Base-by-base conservation (phyloP, 192 early-diverging fungal genomes). In the Dimargaris xerosporica region DNA sequence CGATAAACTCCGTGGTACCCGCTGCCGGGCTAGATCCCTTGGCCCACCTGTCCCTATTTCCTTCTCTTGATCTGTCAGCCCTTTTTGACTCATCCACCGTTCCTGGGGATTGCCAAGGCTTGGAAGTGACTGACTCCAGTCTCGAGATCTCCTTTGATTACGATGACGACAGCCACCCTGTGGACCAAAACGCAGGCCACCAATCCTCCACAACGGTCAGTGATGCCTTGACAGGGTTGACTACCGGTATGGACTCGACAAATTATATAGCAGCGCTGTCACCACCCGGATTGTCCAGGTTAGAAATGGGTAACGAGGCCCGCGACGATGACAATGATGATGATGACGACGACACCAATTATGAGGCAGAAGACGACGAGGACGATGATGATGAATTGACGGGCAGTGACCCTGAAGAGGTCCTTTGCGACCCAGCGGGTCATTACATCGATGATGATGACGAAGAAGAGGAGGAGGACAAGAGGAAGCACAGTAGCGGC, bases 281-380 rank as follows among this genome's bases (percentile, higher is more conserved):
- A 7, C 34, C 34, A 39, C 7, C 34, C 34, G 34, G 3, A 39
- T 39, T 39, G 34, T 7, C 34, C 34, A 39, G 3, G 34, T 2
- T 7, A 39, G 7, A 7, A 2, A 39, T 7, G 34, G 3, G 34
- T 39, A 39, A 39, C 34, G 54, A 21, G 26, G 13, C 29, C 16
- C 19, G 23, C 10, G 52, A 11, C 52, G 52, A 55, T 55, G 54
- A 23, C 3, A 23, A 4, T 30, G 54, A 55, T 5, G 54, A 31
- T 3, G 54, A 55, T 23, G 29, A 55, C 29, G 54, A 55, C 25
- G 54, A 55, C 54, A 31, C 19, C 5, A 25, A 55, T 30, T 21
- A 55, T 13, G 26, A 55, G 25, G 54, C 15, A 25, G 54, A 55
- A 29, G 30, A 55, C 30, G 54, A 30, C 54, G 54, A 55, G 1